These are phyloP conservation scores for Urostyla sp. DNA, from an alignment of 73 alveolate species.

Conservation along the genomic window DNA sequence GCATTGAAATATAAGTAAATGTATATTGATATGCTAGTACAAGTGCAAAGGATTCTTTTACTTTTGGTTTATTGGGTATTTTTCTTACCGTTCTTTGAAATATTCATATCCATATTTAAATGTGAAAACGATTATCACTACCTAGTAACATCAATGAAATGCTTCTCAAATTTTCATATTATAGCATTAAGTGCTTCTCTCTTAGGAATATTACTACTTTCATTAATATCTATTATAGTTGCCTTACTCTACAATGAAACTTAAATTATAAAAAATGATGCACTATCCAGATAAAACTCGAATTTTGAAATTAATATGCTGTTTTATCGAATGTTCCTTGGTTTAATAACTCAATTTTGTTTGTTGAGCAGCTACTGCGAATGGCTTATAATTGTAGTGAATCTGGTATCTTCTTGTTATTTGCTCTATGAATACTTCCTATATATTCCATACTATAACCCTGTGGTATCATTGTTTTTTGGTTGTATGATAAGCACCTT, in stretches of 20 bases:
- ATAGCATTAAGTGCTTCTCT: background rate
- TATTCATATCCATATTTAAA: constrained; percentile 21
- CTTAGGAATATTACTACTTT: background rate
- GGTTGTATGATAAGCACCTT: constrained; percentile 42
- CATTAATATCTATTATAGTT: constrained; percentile 2
- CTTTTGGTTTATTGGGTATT: constrained; percentile 20
- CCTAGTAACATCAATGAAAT: constrained; percentile 6
- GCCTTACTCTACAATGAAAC: constrained; percentile 62
- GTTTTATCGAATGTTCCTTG: constrained; percentile 10
- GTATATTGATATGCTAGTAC: constrained; percentile 20
- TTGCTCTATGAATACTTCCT: constrained; percentile 14
- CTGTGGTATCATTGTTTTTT: constrained; percentile 23
- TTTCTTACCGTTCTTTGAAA: constrained; percentile 48
- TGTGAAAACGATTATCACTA: constrained; percentile 52
- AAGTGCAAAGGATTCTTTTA: background rate
- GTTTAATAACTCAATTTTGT: constrained; percentile 17
- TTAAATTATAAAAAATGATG: constrained; percentile 55
- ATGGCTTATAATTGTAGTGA: constrained; percentile 25
- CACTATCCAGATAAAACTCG: constrained; percentile 47
- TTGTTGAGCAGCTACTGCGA: constrained; percentile 5
- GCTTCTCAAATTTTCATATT: constrained; percentile 28
- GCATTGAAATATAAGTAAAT: background rate
- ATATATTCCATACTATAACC: constrained; percentile 51
- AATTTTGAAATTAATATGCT: constrained; percentile 32
- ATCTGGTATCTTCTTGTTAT: constrained; percentile 2